Evolutionary conservation across 179 eudicot species (phyloP), one percentile per base, ranked within the genome.

Genomic region (Silene vulgaris): DNA sequence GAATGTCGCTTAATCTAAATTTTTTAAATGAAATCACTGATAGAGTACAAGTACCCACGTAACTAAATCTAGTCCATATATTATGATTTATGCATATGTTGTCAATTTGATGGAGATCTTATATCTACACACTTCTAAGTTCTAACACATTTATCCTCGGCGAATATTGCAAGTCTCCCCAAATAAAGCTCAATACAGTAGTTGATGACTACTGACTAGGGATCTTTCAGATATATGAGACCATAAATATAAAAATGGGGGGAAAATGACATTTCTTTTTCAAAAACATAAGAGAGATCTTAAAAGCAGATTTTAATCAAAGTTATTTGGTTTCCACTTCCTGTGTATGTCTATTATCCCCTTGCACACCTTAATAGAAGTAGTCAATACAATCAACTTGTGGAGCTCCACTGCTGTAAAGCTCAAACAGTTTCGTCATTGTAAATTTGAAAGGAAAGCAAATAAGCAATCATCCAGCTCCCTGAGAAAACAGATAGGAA

Each of bases 361-460:
- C 21, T 9, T 3, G 69, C 79, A 60, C 62, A 76, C 75, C 79
- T 70, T 21, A 9, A 40, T 35, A 35, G 40, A 35, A 35, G 40
- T 76, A 9, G 61, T 37, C 8, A 4, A 16, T 26, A 69, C 7
- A 50, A 28, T 29, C 20, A 26, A 71, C n/a, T 9, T 57, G 60
- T 26, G 57, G 28, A 65, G 12, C 48, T 76, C 74, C 74, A 60
- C 61, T 57, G 68, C 9, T 68, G 48, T 19, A 20, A 54, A 37
- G 19, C 23, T 32, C 7, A 21, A n/a, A 23, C 8, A 13, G 23
- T 63, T 8, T 56, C 16, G 48, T 9, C 32, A 35, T 35, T 35
- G 40, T 35, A 35, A 35, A 35, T 35, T 54, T 20, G 14, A 5
- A 20, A 14, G 14, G 29, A 66, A 66, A 43, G 71, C 66, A 16